phyloP scores from a whole-genome alignment of 768 basidiomycete species.

The Termitomyces sp. region DNA sequence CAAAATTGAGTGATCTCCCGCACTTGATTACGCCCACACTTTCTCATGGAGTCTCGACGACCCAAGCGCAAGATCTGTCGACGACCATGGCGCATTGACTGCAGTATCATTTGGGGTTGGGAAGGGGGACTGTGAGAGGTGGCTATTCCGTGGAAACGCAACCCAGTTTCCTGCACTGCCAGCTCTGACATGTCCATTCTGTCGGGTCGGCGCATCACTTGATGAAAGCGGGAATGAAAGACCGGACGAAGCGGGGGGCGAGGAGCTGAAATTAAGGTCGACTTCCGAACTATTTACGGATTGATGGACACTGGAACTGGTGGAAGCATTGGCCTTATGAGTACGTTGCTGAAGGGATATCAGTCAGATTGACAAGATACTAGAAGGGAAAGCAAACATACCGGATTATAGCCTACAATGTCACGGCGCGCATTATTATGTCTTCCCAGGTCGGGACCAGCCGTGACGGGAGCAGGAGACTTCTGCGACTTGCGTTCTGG shows the following conservation, averaged over 20 bases:
- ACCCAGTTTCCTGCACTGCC: slow-evolving; percentile 84
- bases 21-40: slow-evolving; percentile 46
- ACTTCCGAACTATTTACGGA: slow-evolving; percentile 75
- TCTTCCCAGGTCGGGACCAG: slow-evolving; percentile 81
- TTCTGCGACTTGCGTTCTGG: slow-evolving; percentile 58
- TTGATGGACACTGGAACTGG: slow-evolving; percentile 59
- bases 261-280: slow-evolving; percentile 54
- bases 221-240: slow-evolving; percentile 41
- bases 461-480: slow-evolving; percentile 79
- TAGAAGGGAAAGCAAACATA: slow-evolving; percentile 34
- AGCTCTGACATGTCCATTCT: slow-evolving; percentile 67
- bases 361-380: background rate
- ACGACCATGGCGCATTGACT: slow-evolving; percentile 56
- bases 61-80: slow-evolving; percentile 47
- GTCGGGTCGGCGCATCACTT: slow-evolving; percentile 42
- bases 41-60: slow-evolving; percentile 55
- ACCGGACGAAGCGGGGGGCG: slow-evolving; percentile 40
- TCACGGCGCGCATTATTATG: slow-evolving; percentile 68
- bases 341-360: slow-evolving; percentile 35
- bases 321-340: slow-evolving; percentile 40
- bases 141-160: slow-evolving; percentile 52
- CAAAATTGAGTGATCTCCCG: slow-evolving; percentile 5
- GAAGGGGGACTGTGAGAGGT: slow-evolving; percentile 46
- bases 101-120: slow-evolving; percentile 56
- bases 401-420: slow-evolving; percentile 69